Evolutionary conservation across 2,329 filamentous ascomycete species (phyloP).

Genomic region (Alternaria sp.): DNA sequence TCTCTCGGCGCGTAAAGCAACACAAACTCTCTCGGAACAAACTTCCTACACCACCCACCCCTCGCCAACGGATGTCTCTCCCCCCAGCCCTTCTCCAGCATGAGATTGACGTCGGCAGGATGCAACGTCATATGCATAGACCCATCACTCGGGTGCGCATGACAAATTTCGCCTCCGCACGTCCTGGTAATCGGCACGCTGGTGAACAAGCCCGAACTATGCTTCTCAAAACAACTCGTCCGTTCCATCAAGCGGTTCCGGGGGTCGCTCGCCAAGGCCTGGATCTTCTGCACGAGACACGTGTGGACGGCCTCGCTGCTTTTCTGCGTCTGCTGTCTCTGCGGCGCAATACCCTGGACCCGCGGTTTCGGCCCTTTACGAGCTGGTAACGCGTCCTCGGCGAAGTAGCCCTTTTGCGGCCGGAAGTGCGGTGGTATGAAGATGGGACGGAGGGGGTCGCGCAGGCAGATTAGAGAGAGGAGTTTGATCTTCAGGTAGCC

Average conservation of each 20-base stretch:
- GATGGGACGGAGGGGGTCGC: constrained; percentile 72
- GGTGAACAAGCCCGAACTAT: constrained; percentile 78
- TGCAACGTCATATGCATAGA: constrained; percentile 83
- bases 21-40: constrained; percentile 77
- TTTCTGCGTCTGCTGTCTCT: constrained; percentile 77
- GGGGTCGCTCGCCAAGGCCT: constrained; percentile 33
- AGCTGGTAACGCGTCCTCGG: constrained; percentile 60
- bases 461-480: constrained; percentile 74
- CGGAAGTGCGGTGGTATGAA: constrained; percentile 60
- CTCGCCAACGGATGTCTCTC: constrained; percentile 72
- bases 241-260: constrained; percentile 57
- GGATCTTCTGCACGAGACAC: constrained; percentile 30
- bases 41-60: constrained; percentile 70
- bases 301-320: constrained; percentile 61
- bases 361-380: constrained; percentile 70
- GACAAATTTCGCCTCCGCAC: constrained; percentile 82
- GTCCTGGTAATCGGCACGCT: constrained; percentile 71
- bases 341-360: constrained; percentile 80
- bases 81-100: constrained; percentile 81
- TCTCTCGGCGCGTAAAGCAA: constrained; percentile 83
- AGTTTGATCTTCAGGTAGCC: constrained; percentile 79
- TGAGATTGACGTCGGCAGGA: constrained; percentile 75
- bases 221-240: constrained; percentile 81
- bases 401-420: constrained; percentile 68
- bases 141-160: constrained; percentile 79